A percentile compares a stretch with the other conserved stretches of the same genome.
These are phyloP conservation scores for Sporothrix brunneoviolacea DNA, from an alignment of 2,329 filamentous ascomycete genomes.

Conservation along the genomic window DNA sequence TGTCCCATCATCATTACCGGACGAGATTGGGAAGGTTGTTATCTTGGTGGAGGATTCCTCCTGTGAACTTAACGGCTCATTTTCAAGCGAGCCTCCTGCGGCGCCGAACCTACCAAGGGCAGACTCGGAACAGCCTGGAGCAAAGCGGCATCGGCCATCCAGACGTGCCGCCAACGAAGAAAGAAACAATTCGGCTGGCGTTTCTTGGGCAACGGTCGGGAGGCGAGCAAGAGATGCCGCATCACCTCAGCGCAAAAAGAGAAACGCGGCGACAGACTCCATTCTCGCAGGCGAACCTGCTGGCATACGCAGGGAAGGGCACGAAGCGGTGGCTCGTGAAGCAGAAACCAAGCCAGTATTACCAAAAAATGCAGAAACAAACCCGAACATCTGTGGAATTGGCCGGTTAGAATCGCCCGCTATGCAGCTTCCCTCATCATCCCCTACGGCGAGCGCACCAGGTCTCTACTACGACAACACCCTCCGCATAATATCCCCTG, in stretches of 20 bases:
- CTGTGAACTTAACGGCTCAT: not conserved
- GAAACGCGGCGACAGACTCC: no score
- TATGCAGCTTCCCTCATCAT: not conserved
- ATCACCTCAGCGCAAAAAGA: not conserved
- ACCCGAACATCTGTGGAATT: no score
- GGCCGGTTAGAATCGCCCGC: not conserved
- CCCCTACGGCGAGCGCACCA: not conserved
- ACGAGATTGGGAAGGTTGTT: constrained; percentile 13
- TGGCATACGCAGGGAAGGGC: no score
- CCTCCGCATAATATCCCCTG: constrained; percentile 48
- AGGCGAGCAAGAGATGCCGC: not conserved
- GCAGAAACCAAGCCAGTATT: no score
- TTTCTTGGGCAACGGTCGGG: no score
- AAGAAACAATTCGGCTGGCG: no score
- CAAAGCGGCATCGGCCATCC: not conserved
- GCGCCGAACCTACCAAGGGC: not conserved
- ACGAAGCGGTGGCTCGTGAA: no score
- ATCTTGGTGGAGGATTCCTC: not conserved
- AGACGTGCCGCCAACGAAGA: no score
- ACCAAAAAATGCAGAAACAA: no score
- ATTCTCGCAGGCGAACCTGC: no score
- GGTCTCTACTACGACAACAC: not conserved
- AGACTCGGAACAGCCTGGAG: not conserved
- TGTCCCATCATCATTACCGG: constrained; percentile 17
- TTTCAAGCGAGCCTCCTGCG: not conserved